A percentile compares a stretch with the other conserved stretches of the same genome.
These are phyloP conservation scores for Chaetomium fimeti DNA, from an alignment of 495 filamentous ascomycete species.

Conservation along the genomic window DNA sequence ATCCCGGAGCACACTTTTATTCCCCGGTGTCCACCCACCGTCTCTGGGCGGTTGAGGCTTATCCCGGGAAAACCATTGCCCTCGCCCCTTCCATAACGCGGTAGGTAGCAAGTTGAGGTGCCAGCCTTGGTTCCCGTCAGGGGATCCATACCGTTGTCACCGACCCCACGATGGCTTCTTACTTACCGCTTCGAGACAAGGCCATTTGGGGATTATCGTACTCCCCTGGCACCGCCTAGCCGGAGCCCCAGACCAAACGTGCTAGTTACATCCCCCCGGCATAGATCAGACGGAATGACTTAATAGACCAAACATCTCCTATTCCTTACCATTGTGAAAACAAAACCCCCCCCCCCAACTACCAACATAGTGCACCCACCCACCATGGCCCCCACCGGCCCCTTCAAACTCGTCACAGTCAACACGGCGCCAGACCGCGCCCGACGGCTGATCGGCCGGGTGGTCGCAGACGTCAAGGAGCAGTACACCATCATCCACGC, in stretches of 20 bases:
- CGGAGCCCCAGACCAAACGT: not conserved
- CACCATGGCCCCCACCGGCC: constrained; percentile 42
- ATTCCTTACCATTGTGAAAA: not conserved
- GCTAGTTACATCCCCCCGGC: not conserved
- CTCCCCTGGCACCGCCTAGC: not conserved
- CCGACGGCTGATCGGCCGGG: constrained; percentile 57
- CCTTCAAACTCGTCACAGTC: constrained; percentile 63
- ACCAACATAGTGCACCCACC: too few species aligned
- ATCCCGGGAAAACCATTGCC: constrained; percentile 18
- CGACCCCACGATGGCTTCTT: not conserved
- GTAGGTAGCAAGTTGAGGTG: not conserved
- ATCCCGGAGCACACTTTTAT: not conserved
- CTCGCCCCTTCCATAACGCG: not conserved
- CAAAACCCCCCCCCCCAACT: not conserved
- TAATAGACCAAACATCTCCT: not conserved
- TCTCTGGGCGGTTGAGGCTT: too few species aligned
- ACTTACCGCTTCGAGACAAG: not conserved
- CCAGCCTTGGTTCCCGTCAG: not conserved
- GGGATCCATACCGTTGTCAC: not conserved
- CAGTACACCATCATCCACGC: constrained; percentile 59
- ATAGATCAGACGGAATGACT: not conserved
- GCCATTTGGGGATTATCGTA: not conserved
- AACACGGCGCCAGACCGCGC: constrained; percentile 68
- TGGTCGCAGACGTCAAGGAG: constrained; percentile 59
- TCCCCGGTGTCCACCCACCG: not conserved